Evolutionary conservation across 2,329 filamentous ascomycete genomes (phyloP).

Genomic region (Penicillium sp.): DNA sequence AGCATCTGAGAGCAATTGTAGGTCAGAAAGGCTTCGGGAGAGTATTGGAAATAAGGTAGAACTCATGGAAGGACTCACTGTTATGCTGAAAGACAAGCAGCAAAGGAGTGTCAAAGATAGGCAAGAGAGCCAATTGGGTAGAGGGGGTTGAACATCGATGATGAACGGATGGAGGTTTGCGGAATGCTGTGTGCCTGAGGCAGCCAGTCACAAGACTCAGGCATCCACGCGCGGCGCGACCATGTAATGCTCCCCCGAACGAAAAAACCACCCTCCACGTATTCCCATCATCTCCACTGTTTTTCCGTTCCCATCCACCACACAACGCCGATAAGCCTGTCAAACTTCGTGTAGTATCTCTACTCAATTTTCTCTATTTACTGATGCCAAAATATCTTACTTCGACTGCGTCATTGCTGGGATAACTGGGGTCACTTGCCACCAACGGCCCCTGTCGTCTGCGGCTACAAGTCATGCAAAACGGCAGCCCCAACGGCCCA

Average conservation of each 20-base stretch:
- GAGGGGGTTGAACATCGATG: constrained; percentile 27
- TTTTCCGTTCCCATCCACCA: constrained; percentile 41
- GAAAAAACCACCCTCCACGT: constrained; percentile 46
- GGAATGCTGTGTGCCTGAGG: constrained; percentile 15
- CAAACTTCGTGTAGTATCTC: constrained; percentile 42
- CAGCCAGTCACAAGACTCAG: constrained; percentile 18
- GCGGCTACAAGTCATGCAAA: constrained; percentile 48
- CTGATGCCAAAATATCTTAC: constrained; percentile 42
- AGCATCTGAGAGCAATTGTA: constrained; percentile 42
- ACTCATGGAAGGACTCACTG: constrained; percentile 22
- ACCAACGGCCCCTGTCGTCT: constrained; percentile 43
- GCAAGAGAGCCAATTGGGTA: constrained; percentile 21
- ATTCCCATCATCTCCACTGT: constrained; percentile 31
- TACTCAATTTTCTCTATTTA: constrained; percentile 34
- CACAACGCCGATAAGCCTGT: constrained; percentile 45
- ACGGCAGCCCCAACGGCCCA: constrained; percentile 44
- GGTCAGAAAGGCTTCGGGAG: constrained; percentile 6
- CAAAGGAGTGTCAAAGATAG: constrained; percentile 19
- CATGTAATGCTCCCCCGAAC: constrained; percentile 30
- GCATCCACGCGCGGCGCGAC: constrained; percentile 28
- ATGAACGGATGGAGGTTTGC: constrained; percentile 32
- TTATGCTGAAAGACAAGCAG: constrained; percentile 26
- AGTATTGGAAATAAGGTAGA: neutral
- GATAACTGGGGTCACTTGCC: constrained; percentile 47
- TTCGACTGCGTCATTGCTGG: constrained; percentile 41